A percentile compares a stretch with the other conserved stretches of the same genome.
phyloP scores from a whole-genome alignment of 495 filamentous ascomycete genomes.

The Lepraria neglecta region DNA sequence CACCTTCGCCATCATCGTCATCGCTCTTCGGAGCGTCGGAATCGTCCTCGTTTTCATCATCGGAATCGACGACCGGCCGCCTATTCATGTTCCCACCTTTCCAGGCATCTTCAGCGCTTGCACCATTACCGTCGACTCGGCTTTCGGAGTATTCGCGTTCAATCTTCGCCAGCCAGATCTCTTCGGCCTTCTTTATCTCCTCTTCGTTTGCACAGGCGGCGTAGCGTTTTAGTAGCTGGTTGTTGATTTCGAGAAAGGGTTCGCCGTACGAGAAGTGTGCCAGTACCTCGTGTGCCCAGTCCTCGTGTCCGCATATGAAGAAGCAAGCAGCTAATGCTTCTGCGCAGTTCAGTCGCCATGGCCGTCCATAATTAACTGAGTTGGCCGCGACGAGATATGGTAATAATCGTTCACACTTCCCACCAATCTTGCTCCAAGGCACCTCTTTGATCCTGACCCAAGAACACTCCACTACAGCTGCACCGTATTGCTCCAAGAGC shows the following conservation, averaged over 20 bases:
- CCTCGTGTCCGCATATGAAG: conserved; percentile 80
- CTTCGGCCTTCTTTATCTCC: conserved; percentile 79
- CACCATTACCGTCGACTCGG: conserved; percentile 55
- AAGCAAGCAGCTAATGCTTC: conserved; percentile 91
- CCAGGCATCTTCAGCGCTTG: conserved; percentile 64
- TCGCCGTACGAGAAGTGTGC: conserved; percentile 81
- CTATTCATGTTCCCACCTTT: conserved; percentile 80
- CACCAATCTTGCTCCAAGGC: conserved; percentile 83
- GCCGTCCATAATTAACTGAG: conserved; percentile 92
- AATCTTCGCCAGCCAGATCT: conserved; percentile 79
- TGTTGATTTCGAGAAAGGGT: conserved; percentile 84
- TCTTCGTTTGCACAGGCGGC: conserved; percentile 76
- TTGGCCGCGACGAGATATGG: conserved; percentile 97
- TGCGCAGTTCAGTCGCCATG: conserved; percentile 89
- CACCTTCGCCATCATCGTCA: conserved; percentile 44
- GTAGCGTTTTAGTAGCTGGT: conserved; percentile 73
- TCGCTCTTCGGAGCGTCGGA: conserved; percentile 47
- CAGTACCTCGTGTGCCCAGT: conserved; percentile 81
- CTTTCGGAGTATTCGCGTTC: conserved; percentile 84
- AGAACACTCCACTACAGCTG: conserved; percentile 93
- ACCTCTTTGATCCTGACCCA: conserved; percentile 92
- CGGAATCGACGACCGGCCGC: conserved; percentile 45
- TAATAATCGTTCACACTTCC: conserved; percentile 84
- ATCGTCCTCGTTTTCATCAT: conserved; percentile 41
- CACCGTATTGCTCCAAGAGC: conserved; percentile 78